These are phyloP conservation scores for Fusarium subglutinans DNA, from an alignment of 2,329 filamentous ascomycete genomes.

Conservation along the genomic window DNA sequence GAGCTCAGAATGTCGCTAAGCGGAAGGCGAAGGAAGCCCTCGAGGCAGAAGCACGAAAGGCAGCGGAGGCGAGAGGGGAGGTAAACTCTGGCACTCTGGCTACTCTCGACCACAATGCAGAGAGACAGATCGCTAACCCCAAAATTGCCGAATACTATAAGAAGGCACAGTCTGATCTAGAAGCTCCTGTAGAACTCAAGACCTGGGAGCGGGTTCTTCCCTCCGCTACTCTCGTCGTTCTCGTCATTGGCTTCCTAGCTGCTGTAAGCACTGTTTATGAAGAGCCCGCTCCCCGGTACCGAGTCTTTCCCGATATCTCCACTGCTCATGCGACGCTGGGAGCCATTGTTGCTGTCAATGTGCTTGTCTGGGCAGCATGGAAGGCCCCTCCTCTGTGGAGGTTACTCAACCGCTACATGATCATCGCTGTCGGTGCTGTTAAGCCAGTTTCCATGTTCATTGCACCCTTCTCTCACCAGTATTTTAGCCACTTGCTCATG, in stretches of 20 bases:
- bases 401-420: conserved; percentile 74
- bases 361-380: conserved; percentile 67
- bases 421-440: conserved; percentile 71
- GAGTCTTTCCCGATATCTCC: conserved; percentile 69
- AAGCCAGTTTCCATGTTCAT: conserved; percentile 69
- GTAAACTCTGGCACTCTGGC: conserved; percentile 53
- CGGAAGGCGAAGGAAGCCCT: conserved; percentile 58
- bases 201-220: conserved; percentile 64
- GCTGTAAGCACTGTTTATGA: conserved; percentile 61
- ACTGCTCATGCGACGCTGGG: conserved; percentile 72
- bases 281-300: conserved; percentile 59
- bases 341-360: conserved; percentile 68
- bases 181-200: conserved; percentile 61
- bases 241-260: conserved; percentile 56
- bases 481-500: conserved; percentile 64
- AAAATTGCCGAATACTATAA: conserved; percentile 52
- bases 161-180: conserved; percentile 59
- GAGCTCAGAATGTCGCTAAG: conserved; percentile 61
- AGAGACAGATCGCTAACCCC: conserved; percentile 52
- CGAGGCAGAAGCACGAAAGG: conserved; percentile 53
- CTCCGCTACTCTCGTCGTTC: conserved; percentile 58
- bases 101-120: conserved; percentile 49
- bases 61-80: conserved; percentile 53
- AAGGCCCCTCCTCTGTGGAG: conserved; percentile 71
- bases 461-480: conserved; percentile 75